Evolutionary conservation across 768 basidiomycete genomes (phyloP), one percentile per base, ranked within the genome.

Genomic region (Tubosaeta brunneosetosa): DNA sequence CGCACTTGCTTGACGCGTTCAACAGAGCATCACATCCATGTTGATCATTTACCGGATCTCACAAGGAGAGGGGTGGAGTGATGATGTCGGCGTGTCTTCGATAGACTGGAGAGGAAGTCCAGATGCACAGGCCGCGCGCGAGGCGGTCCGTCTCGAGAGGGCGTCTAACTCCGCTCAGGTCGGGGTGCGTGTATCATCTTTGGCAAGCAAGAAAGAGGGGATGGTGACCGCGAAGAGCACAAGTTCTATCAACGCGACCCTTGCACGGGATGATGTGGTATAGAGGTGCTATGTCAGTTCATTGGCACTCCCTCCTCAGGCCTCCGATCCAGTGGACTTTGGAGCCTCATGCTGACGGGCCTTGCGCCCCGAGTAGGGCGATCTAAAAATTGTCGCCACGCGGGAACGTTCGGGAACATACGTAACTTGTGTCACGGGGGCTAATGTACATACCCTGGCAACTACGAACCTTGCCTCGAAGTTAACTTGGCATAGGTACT

Each of bases 11-110:
- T 33, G n/a, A 43, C 46, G 13, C 6, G 14, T 47, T 13, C 13
- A 3, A 36, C 13, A 62, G 61, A 13, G 45, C 33, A 63, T 63
- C 29, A 19, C 58, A 6, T 47, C 61, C 1, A n/a, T 60, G 25
- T 26, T 62, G 43, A 63, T 62, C 33, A 54, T 62, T 2, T 62
- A 60, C 40, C 58, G 61, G 11, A 63, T 62, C n/a, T 50, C 61
- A 0, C 50, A 44, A 2, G 61, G 61, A 2, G 53, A 54, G 16
- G 61, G 29, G 13, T 63, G 61, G 61, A 50, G 9, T 25, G 44
- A 50, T 12, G 33, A 48, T 4, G 26, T 33, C 1, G 44, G 5
- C 0, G 57, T 62, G 31, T 42, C 58, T 16, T 22, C 61, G 5
- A 19, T 6, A 14, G 61, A 60, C 27, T 62, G 61, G 61, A 56